phyloP scores from a whole-genome alignment of 768 basidiomycete species.

The Psilocybe subaeruginosa region DNA sequence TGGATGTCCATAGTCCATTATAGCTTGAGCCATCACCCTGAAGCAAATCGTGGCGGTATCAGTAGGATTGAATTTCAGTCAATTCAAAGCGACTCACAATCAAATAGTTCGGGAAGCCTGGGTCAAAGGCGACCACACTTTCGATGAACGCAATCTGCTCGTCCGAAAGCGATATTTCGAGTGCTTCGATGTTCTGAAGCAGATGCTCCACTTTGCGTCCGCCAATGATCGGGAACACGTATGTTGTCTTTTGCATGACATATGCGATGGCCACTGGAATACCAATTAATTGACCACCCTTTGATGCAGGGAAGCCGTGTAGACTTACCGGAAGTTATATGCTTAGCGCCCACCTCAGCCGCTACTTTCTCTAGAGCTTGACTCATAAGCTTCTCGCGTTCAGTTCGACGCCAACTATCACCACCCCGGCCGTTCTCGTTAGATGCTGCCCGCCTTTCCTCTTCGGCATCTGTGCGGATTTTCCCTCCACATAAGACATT shows the following conservation, averaged over 20 bases:
- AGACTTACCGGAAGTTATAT: constrained; percentile 44
- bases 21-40: not conserved
- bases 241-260: constrained; percentile 55
- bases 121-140: constrained; percentile 41
- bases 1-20: not conserved
- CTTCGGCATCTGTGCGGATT: constrained; percentile 54
- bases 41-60: not conserved
- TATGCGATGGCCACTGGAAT: constrained; percentile 56
- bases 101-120: constrained; percentile 44
- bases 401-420: constrained; percentile 47
- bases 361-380: constrained; percentile 53
- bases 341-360: constrained; percentile 47
- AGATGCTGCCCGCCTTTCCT: constrained; percentile 32
- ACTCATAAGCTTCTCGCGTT: constrained; percentile 43
- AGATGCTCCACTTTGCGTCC: constrained; percentile 57
- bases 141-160: constrained; percentile 52
- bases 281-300: not conserved
- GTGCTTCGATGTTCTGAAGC: constrained; percentile 51
- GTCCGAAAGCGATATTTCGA: constrained; percentile 45
- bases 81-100: constrained; percentile 28
- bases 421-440: constrained; percentile 34
- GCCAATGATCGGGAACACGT: constrained; percentile 55
- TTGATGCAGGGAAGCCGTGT: too few species aligned
- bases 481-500: constrained; percentile 40
- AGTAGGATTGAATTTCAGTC: not conserved